A percentile compares a stretch with the other conserved stretches of the same genome.
phyloP scores from a whole-genome alignment of 2,329 filamentous ascomycete genomes.

The Colletotrichum camelliae region DNA sequence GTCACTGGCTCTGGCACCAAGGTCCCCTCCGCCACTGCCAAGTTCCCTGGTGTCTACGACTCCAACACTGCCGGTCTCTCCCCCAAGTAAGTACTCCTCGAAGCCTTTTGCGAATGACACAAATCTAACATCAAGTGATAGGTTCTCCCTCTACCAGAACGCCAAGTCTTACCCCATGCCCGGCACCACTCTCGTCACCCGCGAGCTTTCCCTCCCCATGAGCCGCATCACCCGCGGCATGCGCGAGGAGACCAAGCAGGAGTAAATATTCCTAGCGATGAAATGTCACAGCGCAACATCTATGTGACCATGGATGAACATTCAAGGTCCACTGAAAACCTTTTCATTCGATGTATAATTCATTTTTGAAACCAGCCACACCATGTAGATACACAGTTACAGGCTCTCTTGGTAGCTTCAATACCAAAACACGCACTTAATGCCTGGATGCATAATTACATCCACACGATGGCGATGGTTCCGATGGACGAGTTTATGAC shows the following conservation, averaged over 20 bases:
- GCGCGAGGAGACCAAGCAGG: neutral
- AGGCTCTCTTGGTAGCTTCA: neutral
- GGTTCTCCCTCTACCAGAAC: neutral
- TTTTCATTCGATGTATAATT: neutral
- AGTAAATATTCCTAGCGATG: neutral
- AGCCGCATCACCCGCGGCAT: neutral
- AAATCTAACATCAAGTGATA: neutral
- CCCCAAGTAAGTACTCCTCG: neutral
- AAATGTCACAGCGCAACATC: no score
- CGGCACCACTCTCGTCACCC: neutral
- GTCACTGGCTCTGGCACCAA: slow-evolving; percentile 43
- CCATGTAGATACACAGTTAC: neutral
- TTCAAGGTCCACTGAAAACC: neutral
- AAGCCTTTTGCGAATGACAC: neutral
- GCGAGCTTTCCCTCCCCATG: neutral
- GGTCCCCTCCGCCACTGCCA: slow-evolving; percentile 39
- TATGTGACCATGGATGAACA: neutral
- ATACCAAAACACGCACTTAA: neutral
- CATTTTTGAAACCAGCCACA: neutral
- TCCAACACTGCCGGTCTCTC: neutral
- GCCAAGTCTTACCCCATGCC: neutral
- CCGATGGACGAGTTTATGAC: no score
- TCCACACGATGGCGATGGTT: no score
- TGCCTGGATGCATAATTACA: neutral
- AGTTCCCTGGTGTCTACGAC: slow-evolving; percentile 42